Percentiles rank a stretch among this genome's conserved stretches.
Evolutionary conservation across 257 asterid genomes (phyloP).

Genomic region (Solanum piurae): DNA sequence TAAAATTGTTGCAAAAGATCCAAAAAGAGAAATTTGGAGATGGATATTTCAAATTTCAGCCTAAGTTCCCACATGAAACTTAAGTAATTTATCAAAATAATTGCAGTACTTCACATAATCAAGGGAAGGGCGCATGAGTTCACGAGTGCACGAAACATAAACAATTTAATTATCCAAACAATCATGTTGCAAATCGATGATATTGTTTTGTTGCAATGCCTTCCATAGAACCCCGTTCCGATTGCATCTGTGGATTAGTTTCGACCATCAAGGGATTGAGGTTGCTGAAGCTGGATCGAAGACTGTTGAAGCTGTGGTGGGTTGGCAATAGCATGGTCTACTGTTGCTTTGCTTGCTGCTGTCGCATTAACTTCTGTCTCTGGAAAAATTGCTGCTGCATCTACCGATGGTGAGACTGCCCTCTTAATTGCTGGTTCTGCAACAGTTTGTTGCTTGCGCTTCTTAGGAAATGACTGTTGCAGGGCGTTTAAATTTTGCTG

Average conservation of each 20-base stretch:
- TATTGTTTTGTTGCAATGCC: too few relatives aligned
- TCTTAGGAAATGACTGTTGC: slow-evolving; percentile 5
- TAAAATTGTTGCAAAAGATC: not conserved
- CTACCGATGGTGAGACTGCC: not conserved
- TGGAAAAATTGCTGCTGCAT: slow-evolving; percentile 44
- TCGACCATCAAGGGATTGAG: not conserved
- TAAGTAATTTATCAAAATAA: not conserved
- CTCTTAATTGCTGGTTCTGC: too few relatives aligned
- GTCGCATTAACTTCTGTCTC: slow-evolving; percentile 61
- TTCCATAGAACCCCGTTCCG: too few relatives aligned
- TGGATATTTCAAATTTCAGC: not conserved
- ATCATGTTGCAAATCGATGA: not conserved
- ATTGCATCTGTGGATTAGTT: not conserved
- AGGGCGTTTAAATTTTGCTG: slow-evolving; percentile 7
- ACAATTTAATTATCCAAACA: not conserved
- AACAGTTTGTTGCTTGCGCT: not conserved
- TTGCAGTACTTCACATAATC: not conserved
- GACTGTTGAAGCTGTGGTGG: slow-evolving; percentile 37
- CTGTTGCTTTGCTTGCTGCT: slow-evolving; percentile 45
- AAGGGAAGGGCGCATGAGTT: not conserved
- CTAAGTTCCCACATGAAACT: not conserved
- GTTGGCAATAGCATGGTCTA: slow-evolving; percentile 32
- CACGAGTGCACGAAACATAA: not conserved
- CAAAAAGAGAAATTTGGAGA: not conserved
- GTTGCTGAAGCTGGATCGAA: not conserved